Conservation (phyloP, 805 yeast species). For the Wickerhamiella musiphila region DNA sequence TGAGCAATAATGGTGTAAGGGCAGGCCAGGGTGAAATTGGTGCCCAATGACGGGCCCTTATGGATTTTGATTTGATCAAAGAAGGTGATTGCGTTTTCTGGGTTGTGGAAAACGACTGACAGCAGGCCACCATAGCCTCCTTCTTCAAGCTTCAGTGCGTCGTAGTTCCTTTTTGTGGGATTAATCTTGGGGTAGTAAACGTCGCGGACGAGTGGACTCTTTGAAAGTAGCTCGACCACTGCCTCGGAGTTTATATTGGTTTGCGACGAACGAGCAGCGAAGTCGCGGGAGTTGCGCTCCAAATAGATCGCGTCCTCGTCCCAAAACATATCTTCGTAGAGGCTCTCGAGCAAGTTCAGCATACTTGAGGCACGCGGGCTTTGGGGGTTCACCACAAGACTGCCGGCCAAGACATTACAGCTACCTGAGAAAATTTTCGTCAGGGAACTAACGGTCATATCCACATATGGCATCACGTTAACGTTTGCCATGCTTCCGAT, state of each 20-base stretch:
- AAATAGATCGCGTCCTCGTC: conserved; percentile 83
- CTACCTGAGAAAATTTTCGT: conserved; percentile 91
- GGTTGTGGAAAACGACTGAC: conserved; percentile 50
- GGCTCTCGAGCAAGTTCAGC: conserved; percentile 33
- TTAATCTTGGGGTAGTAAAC: conserved; percentile 55
- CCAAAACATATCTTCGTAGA: conserved; percentile 68
- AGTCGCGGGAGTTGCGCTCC: conserved; percentile 88
- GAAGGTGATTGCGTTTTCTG: conserved; percentile 50
- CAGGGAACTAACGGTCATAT: conserved; percentile 68
- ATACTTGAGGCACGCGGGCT: conserved; percentile 34
- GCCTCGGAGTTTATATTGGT: conserved; percentile 26
- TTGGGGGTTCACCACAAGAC: conserved; percentile 57
- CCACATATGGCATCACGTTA: conserved; percentile 68
- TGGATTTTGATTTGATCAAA: conserved; percentile 53
- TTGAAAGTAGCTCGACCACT: conserved; percentile 18
- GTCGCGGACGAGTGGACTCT: conserved; percentile 30
- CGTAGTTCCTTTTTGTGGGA: conserved; percentile 46
- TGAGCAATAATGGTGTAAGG: conserved; percentile 84
- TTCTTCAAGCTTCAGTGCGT: conserved; percentile 39
- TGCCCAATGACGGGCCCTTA: conserved; percentile 85
- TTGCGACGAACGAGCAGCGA: conserved; percentile 37
- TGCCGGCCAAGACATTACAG: conserved; percentile 91
- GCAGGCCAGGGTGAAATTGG: conserved; percentile 75
- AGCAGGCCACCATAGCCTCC: conserved; percentile 88
- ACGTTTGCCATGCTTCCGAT: conserved; percentile 81